Evolutionary conservation across 2,329 filamentous ascomycete genomes (phyloP), one percentile per base, ranked within the genome.

Genomic region (Scorias spongiosa): DNA sequence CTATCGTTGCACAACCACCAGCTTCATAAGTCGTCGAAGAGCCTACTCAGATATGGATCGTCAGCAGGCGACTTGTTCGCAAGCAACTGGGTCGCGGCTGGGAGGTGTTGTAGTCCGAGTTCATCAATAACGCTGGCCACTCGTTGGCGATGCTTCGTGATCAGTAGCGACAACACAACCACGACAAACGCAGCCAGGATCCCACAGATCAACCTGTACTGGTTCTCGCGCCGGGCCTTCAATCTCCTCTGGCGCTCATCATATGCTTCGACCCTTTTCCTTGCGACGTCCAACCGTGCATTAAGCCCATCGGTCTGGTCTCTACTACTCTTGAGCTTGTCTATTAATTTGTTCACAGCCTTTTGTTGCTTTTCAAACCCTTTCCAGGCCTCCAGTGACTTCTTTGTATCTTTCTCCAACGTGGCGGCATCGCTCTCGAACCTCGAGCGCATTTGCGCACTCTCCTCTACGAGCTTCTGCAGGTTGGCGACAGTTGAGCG

Each of bases 181-280:
- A 55, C 44, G 10, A 53, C 20, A 7, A 57, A 20, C 5, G 51
- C 48, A 6, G 49, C 48, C 4, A 59, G 37, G 9, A 49, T 37
- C 7, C 49, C 49, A 56, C 57, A 59, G 10, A 51, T 52, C 15
- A 54, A 52, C 39, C 51, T 47, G 51, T 53, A 58, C 18, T 51
- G 52, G 40, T 55, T 55, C 39, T 54, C 49, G 9, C 55, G 82
- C 53, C 69, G 75, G 54, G 81, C 77, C 61, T 83, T 75, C 70
- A 79, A 81, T 53, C 78, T 75, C 40, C 66, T 68, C 60, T 87
- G 82, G 1, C 74, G 71, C 44, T 68, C 69, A 58, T 84, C 80
- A 72, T 81, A 84, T 26, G 67, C 66, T 56, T 83, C 79, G 11
- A 88, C 75, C 7, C 75, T 70, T 44, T 71, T 63, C 41, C 76